Evolutionary conservation across 495 filamentous ascomycete species (phyloP).

Genomic region (Filosporella fistucella): DNA sequence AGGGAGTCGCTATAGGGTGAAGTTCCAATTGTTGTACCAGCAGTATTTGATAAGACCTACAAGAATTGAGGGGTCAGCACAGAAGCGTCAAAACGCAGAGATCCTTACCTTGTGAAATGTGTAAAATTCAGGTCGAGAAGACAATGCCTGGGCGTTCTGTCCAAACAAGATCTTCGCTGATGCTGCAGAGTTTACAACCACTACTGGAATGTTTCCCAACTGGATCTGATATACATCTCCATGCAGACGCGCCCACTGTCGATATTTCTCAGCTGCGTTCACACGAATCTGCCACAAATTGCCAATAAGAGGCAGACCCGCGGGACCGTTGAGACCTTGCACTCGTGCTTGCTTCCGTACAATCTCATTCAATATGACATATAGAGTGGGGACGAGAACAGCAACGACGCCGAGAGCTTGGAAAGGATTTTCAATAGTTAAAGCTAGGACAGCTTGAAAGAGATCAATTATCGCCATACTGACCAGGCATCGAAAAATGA

Average conservation of each 20-base stretch:
- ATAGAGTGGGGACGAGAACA: conserved; percentile 33
- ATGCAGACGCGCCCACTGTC: conserved; percentile 51
- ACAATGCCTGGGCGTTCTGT: conserved; percentile 49
- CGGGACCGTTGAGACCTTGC: conserved; percentile 47
- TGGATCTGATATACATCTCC: conserved; percentile 62
- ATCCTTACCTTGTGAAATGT: conserved; percentile 57
- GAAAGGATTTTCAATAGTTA: conserved; percentile 10
- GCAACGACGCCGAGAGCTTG: conserved; percentile 12
- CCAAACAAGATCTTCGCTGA: conserved; percentile 54
- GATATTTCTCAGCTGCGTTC: conserved; percentile 58
- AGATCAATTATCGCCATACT: conserved; percentile 18
- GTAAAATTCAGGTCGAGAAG: conserved; percentile 57
- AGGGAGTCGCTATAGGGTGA: conserved; percentile 58
- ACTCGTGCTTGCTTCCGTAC: conserved; percentile 44
- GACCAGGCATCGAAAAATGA: no score
- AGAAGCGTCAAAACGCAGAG: neutral
- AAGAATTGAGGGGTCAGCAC: neutral
- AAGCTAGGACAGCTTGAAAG: neutral
- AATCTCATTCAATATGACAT: conserved; percentile 49
- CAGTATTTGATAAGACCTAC: conserved; percentile 56
- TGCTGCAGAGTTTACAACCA: conserved; percentile 56
- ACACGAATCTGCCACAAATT: conserved; percentile 55
- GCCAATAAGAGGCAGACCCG: conserved; percentile 55
- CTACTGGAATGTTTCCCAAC: conserved; percentile 55
- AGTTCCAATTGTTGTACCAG: conserved; percentile 63